phyloP scores from a whole-genome alignment of 176 grass and related monocot species.

The Microstegium vimineum region DNA sequence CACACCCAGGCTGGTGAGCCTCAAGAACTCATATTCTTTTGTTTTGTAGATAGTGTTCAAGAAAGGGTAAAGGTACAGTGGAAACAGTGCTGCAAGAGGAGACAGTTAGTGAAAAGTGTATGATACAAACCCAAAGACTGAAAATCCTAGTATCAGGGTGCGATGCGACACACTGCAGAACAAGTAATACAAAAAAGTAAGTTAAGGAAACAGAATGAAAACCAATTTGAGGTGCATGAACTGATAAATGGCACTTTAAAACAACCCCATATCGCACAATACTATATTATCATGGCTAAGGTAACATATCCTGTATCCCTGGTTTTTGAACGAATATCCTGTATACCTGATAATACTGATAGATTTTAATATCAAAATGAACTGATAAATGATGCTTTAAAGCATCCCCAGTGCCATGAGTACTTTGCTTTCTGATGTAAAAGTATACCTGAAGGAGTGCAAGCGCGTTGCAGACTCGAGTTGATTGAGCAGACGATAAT shows the following conservation, averaged over 20 bases:
- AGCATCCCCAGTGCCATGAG: background rate
- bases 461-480: conserved; percentile 89
- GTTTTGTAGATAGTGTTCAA: conserved; percentile 79
- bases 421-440: conserved; percentile 20
- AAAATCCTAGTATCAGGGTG: conserved; percentile 72
- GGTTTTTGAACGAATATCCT: too few species aligned
- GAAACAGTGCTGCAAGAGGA: conserved; percentile 66
- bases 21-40: conserved; percentile 83
- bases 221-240: background rate
- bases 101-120: conserved; percentile 1
- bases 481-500: conserved; percentile 69
- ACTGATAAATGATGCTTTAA: background rate
- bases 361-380: background rate
- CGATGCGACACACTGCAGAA: conserved; percentile 76
- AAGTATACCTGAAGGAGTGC: conserved; percentile 85
- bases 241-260: background rate
- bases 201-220: background rate
- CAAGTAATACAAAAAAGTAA: conserved; percentile 9
- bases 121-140: background rate
- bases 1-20: conserved; percentile 87
- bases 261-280: conserved; percentile 1
- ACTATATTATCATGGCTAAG: background rate
- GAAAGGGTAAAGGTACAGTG: conserved; percentile 89
- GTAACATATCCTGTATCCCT: background rate
- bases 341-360: background rate